Evolutionary conservation across 352 stramenopile species (phyloP).

Genomic region (Globisporangium polare): DNA sequence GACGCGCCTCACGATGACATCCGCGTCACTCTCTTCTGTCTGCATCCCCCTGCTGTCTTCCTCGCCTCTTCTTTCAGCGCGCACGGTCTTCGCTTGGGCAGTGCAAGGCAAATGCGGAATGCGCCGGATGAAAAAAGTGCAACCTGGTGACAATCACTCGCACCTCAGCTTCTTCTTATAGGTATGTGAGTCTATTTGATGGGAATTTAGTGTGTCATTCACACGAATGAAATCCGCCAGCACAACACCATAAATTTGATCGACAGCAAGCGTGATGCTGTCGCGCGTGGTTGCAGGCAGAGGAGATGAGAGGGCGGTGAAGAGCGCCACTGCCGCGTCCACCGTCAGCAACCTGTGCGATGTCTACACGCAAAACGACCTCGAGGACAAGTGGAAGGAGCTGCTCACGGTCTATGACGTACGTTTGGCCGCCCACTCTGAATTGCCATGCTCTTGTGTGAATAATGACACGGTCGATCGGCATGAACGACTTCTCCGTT

Average conservation of each 20-base stretch:
- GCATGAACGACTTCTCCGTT: neutral
- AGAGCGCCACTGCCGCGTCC: conserved; percentile 17
- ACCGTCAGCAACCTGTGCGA: conserved; percentile 57
- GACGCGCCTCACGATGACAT: conserved; percentile 19
- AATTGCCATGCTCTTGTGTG: too few species aligned
- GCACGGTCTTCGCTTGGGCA: neutral
- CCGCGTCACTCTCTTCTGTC: neutral
- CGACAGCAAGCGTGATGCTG: conserved; percentile 9
- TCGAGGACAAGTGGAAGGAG: conserved; percentile 67
- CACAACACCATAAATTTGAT: too few species aligned
- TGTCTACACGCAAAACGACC: conserved; percentile 54
- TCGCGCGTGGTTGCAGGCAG: conserved; percentile 11
- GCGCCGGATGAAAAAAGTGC: neutral
- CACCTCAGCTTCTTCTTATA: conserved; percentile 11
- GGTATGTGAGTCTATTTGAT: too few species aligned
- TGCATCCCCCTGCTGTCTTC: neutral
- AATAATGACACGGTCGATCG: neutral
- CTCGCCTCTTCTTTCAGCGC: neutral
- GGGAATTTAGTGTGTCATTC: too few species aligned
- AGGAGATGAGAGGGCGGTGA: conserved; percentile 18
- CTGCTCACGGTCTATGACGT: conserved; percentile 72
- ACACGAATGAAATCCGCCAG: too few species aligned
- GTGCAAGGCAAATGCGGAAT: conserved; percentile 9
- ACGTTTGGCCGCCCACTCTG: too few species aligned
- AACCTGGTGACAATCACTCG: conserved; percentile 19